Evolutionary conservation across 1,139 yeast species (phyloP), one percentile per base, ranked within the genome.

Genomic region (Yueomyces sp.): DNA sequence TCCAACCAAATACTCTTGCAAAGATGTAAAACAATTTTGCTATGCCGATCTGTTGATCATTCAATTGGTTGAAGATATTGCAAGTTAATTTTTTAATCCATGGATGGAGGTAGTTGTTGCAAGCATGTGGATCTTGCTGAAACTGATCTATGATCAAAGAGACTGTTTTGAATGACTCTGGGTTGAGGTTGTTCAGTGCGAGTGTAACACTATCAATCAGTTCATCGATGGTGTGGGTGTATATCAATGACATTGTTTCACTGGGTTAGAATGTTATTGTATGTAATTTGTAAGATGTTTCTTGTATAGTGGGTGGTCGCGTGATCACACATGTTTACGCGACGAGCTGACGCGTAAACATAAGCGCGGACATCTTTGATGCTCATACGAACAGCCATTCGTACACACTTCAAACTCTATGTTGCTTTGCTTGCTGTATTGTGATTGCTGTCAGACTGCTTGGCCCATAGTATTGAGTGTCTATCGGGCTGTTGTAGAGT

Each of bases 1-100:
- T 83, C 49, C 75, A 66, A 0, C 85, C 84, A 40, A 93, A 65
- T 6, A 84, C 71, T 55, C 81, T 83, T 36, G 79, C 66, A 30
- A 85, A 63, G 9, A 66, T 65, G 55, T 86, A 85, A 36, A 81
- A 63, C 0, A 74, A 52, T 29, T 61, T 63, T 1, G 60, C 52
- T 1, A 59, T 50, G 2, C 37, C 25, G 28, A 42, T 3, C 35
- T 37, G 27, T 7, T 7, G 7, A 30, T 30, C 32, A 7, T 7
- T 11, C 32, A 2, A 30, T 7, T 30, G 9, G 11, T 30, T 11
- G 32, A 30, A 30, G 11, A 30, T 2, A 7, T 30, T 7, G 7
- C 11, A 7, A 7, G 11, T 30, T 30, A 30, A 30, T 11, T 2
- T 30, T 11, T 30, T 7, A n/a, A 33, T 11, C 35, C 35, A 33